Evolutionary conservation across 768 basidiomycete species (phyloP).

Genomic region (Thelephora ganbajun): DNA sequence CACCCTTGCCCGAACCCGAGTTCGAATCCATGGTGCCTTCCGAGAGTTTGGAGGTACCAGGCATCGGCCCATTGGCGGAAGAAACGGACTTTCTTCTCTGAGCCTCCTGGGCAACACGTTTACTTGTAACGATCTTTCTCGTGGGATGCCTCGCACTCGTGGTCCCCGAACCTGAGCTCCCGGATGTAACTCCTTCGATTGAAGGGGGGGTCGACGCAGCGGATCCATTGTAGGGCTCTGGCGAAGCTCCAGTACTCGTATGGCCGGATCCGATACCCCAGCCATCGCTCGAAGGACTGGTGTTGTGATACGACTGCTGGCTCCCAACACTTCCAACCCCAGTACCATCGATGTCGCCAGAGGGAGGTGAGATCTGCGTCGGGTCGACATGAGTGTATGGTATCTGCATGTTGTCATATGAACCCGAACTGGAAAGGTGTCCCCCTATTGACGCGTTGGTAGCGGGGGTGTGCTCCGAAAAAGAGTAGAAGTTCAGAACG

Average conservation of each 20-base stretch:
- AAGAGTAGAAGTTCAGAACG: constrained; percentile 36
- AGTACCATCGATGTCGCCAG: constrained; percentile 12
- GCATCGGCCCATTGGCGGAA: not conserved
- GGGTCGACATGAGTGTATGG: constrained; percentile 83
- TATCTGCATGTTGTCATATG: constrained; percentile 16
- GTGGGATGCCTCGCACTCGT: constrained; percentile 17
- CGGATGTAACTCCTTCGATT: constrained; percentile 25
- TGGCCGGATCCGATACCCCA: constrained; percentile 53
- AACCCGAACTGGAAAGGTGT: constrained; percentile 28
- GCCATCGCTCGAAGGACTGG: constrained; percentile 72
- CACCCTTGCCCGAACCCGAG: constrained; percentile 23
- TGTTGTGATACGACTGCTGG: constrained; percentile 38
- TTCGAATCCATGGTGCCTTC: constrained; percentile 54
- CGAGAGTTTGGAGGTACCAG: constrained; percentile 28
- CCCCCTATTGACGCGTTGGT: constrained; percentile 28
- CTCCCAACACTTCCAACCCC: constrained; percentile 10
- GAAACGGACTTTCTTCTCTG: constrained; percentile 33
- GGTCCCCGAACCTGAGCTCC: not conserved
- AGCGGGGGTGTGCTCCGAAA: too few species aligned
- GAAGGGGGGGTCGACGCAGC: constrained; percentile 67
- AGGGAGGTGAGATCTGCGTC: constrained; percentile 60
- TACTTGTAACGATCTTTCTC: constrained; percentile 55
- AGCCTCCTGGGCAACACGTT: constrained; percentile 40
- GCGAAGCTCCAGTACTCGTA: constrained; percentile 61
- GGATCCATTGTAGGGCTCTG: constrained; percentile 56